These are phyloP conservation scores for Bocquillonia castaneifolia DNA, from an alignment of 441 rosid species.

Conservation along the genomic window DNA sequence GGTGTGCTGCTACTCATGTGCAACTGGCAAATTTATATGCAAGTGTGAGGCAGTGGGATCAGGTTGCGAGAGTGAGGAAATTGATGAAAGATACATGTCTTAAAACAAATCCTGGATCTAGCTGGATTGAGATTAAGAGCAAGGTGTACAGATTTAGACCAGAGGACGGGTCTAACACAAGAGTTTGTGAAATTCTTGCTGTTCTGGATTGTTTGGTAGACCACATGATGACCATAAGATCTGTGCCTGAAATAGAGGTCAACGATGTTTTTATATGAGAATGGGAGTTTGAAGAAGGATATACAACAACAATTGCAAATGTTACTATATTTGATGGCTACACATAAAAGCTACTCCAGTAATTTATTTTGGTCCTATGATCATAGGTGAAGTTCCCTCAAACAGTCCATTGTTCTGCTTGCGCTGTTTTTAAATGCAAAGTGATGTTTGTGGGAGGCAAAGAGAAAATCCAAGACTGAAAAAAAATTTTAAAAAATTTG, in stretches of 20 bases:
- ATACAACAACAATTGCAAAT: no score
- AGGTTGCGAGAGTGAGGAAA: constrained; percentile 66
- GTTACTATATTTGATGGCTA: no score
- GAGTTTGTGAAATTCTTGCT: constrained; percentile 34
- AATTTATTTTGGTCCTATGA: no score
- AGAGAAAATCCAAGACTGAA: no score
- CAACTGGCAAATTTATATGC: constrained; percentile 74
- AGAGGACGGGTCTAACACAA: constrained; percentile 48
- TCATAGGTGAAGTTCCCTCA: no score
- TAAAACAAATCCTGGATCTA: constrained; percentile 56
- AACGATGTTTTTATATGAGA: not conserved
- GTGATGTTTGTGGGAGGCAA: no score
- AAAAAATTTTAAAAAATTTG: no score
- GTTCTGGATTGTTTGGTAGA: constrained; percentile 48
- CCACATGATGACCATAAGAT: constrained; percentile 38
- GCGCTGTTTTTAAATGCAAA: no score
- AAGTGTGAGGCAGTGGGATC: constrained; percentile 53
- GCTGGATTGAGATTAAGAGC: constrained; percentile 77
- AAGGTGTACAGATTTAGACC: constrained; percentile 56
- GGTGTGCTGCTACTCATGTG: constrained; percentile 65
- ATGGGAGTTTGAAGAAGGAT: not conserved
- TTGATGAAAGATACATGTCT: constrained; percentile 69
- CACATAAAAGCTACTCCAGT: no score
- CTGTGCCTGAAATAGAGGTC: constrained; percentile 26
- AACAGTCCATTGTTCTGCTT: no score